Base-by-base conservation (phyloP, 441 rosid species). In the Daphne laureola region DNA sequence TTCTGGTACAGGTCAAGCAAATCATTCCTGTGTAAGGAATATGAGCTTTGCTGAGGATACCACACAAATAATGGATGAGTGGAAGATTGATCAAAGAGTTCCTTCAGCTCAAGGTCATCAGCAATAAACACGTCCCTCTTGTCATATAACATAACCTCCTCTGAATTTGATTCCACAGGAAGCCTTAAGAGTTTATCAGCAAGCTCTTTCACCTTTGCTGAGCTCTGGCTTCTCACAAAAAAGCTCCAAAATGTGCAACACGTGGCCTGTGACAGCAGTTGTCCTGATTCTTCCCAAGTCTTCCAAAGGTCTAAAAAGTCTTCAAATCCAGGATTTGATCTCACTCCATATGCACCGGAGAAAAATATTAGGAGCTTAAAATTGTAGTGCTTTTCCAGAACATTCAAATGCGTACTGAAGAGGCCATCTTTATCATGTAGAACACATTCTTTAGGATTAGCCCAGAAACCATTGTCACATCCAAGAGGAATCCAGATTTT, bases 241-340 rank as follows among this genome's bases (percentile, higher is more conserved):
- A 57, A 73, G 9, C 63, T 40, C 96, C 96, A 88, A 57, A 88
- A 88, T 43, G 89, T 77, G 65, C 73, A 72, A 46, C 91, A 84
- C 57, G 78, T 76, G 1, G 57, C 65, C 14, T 64, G 21, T 3
- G 87, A 66, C 74, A 88, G 50, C 16, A 16, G 44, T 4, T 49
- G 49, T 36, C 48, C 57, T 8, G 69, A 73, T 43, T 36, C 46
- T 70, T 83, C 91, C 94, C 89, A 85, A 12, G 17, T 63, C 68
- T 75, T 75, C 94, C 96, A 85, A 50, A 85, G 75, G 25, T 53
- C 65, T 57, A 75, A 74, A 65, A 76, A 83, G 62, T 88, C 86
- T 17, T 73, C 76, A 47, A 74, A 21, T 0, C 78, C 73, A 5
- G 91, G 94, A 47, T 50, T 59, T 9, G 49, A 17, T 62, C 61